These are phyloP conservation scores for Albugo laibachii DNA, from an alignment of 352 stramenopile genomes.

Conservation along the genomic window DNA sequence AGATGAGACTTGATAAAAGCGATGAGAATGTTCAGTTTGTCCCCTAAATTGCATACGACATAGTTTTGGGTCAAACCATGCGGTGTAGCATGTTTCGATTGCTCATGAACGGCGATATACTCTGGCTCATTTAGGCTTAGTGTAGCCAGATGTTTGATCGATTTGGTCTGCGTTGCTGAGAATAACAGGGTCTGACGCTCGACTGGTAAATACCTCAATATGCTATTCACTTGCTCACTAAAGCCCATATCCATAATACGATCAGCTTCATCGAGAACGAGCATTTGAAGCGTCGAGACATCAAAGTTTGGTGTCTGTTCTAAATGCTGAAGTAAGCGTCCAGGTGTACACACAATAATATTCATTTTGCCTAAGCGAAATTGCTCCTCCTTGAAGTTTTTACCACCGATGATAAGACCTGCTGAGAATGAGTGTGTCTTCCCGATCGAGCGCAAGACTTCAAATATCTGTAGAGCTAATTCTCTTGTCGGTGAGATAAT, in stretches of 20 bases:
- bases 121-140: slow-evolving; percentile 90
- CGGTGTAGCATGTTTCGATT: slow-evolving; percentile 80
- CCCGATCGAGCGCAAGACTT: slow-evolving; percentile 91
- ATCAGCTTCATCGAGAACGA: slow-evolving; percentile 99
- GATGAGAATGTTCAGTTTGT: slow-evolving; percentile 96
- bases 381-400: slow-evolving; percentile 90
- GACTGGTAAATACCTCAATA: slow-evolving; percentile 90
- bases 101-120: slow-evolving; percentile 94
- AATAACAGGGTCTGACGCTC: slow-evolving; percentile 94
- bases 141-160: slow-evolving; percentile 90
- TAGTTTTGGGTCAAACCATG: slow-evolving; percentile 88
- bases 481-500: slow-evolving; percentile 97
- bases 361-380: slow-evolving; percentile 89
- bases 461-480: slow-evolving; percentile 98
- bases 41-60: slow-evolving; percentile 84
- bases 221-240: slow-evolving; percentile 93
- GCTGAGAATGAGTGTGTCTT: slow-evolving; percentile 93
- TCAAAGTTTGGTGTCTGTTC: slow-evolving; percentile 97
- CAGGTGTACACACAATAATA: slow-evolving; percentile 94
- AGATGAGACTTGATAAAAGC: slow-evolving; percentile 98
- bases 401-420: slow-evolving; percentile 93
- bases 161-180: slow-evolving; percentile 94
- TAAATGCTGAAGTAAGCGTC: slow-evolving; percentile 95
- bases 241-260: slow-evolving; percentile 98
- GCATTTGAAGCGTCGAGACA: slow-evolving; percentile 81